Evolutionary conservation across 495 filamentous ascomycete species (phyloP).

Genomic region (Aspergillus bertholletiae): DNA sequence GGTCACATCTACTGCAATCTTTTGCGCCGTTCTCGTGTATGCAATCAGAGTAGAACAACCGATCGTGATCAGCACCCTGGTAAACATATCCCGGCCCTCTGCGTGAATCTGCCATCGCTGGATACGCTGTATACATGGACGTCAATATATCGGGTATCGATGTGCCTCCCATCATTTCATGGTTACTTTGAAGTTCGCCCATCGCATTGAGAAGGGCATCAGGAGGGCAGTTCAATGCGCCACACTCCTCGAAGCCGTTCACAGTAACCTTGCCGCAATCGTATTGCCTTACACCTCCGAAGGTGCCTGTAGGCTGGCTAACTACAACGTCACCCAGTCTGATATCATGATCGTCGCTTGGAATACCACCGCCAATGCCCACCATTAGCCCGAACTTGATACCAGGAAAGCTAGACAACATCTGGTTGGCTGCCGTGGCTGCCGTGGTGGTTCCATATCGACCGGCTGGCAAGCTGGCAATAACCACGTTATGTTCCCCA

Average conservation of each 20-base stretch:
- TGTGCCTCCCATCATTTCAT: not conserved
- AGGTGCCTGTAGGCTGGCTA: slow-evolving; percentile 19
- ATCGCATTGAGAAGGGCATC: not conserved
- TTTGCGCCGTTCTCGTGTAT: not conserved
- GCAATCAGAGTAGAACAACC: not conserved
- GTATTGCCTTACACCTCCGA: slow-evolving; percentile 39
- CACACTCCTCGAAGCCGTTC: not conserved
- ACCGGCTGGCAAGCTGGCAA: slow-evolving; percentile 25
- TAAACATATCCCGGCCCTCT: not conserved
- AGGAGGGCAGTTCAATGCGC: not conserved
- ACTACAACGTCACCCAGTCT: slow-evolving; percentile 43
- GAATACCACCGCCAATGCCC: slow-evolving; percentile 31
- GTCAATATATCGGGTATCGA: not conserved
- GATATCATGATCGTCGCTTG: slow-evolving; percentile 22
- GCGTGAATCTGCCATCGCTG: not conserved
- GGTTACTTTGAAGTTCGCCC: not conserved
- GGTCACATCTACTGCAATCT: not conserved
- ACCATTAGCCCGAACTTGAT: slow-evolving; percentile 41
- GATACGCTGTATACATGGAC: not conserved
- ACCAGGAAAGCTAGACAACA: slow-evolving; percentile 24
- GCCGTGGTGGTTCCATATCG: slow-evolving; percentile 28
- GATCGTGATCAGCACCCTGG: not conserved
- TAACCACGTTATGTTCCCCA: slow-evolving; percentile 27
- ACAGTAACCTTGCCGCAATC: slow-evolving; percentile 29
- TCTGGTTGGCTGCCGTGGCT: slow-evolving; percentile 18